Conservation (phyloP, 75 land plant species). For the Cunninghamia lanceolata region DNA sequence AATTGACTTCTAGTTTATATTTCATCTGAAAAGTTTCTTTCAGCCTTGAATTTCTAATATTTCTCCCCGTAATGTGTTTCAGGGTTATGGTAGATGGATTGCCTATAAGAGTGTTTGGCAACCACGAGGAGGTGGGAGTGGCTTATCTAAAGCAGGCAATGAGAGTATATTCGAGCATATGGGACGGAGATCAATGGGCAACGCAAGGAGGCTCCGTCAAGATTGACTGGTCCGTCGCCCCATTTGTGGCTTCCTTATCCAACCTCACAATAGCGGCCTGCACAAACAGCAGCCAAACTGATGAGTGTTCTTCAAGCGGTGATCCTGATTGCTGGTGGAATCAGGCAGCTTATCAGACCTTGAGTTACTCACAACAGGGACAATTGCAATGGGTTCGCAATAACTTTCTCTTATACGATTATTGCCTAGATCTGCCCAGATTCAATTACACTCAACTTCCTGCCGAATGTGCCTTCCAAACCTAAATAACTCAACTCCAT, state of each 20-base stretch:
- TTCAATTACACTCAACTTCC: slow-evolving; percentile 19
- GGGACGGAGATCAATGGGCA: slow-evolving; percentile 37
- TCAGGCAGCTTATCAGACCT: not conserved
- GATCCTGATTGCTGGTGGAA: slow-evolving; percentile 1
- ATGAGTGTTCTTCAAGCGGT: not conserved
- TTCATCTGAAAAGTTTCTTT: not conserved
- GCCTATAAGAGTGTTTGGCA: slow-evolving; percentile 43
- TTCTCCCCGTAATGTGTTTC: not conserved
- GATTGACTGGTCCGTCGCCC: slow-evolving; percentile 28
- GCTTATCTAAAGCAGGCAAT: slow-evolving; percentile 41
- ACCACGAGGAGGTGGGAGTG: slow-evolving; percentile 32
- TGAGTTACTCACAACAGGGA: slow-evolving; percentile 8
- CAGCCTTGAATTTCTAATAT: no score
- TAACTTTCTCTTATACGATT: slow-evolving; percentile 40
- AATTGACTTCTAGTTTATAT: not conserved
- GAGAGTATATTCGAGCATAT: slow-evolving; percentile 27
- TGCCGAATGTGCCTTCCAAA: slow-evolving; percentile 17
- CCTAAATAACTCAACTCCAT: not conserved
- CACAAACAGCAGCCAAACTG: not conserved
- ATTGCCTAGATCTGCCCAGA: slow-evolving; percentile 30
- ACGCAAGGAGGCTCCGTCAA: slow-evolving; percentile 25
- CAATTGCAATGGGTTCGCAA: slow-evolving; percentile 22
- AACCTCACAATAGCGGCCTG: slow-evolving; percentile 18
- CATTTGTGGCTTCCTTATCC: slow-evolving; percentile 23
- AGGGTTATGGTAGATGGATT: slow-evolving; percentile 39